phyloP scores from a whole-genome alignment of 768 basidiomycete genomes.

The Lyophyllum semitale region DNA sequence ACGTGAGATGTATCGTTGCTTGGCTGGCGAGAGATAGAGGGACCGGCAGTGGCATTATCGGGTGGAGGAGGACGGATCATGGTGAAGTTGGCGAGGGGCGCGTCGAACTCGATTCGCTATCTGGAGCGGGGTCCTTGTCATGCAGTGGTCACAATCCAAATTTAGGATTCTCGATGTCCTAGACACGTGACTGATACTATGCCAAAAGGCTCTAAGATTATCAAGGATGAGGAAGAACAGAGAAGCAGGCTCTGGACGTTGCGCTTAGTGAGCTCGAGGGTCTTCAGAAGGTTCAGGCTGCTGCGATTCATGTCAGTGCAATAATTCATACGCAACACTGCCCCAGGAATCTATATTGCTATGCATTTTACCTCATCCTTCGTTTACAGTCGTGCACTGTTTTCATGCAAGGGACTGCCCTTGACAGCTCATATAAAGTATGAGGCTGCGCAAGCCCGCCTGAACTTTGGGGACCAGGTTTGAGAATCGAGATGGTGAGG shows the following conservation, averaged over 20 bases:
- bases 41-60: background rate
- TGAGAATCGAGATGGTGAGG: slow-evolving; percentile 49
- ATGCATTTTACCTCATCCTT: background rate
- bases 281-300: slow-evolving; percentile 71
- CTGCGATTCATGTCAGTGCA: slow-evolving; percentile 54
- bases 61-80: slow-evolving; percentile 1
- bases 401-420: slow-evolving; percentile 57
- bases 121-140: slow-evolving; percentile 8
- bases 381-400: slow-evolving; percentile 53
- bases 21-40: background rate
- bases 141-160: too few species aligned
- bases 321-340: background rate
- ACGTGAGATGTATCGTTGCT: background rate
- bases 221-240: slow-evolving; percentile 67
- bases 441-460: slow-evolving; percentile 50
- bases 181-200: too few species aligned
- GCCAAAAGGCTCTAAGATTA: slow-evolving; percentile 70
- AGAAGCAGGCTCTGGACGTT: slow-evolving; percentile 60
- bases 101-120: slow-evolving; percentile 51
- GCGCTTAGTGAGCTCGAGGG: slow-evolving; percentile 67
- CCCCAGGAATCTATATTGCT: too few species aligned
- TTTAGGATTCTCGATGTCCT: too few species aligned
- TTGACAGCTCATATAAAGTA: slow-evolving; percentile 63
- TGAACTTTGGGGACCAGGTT: slow-evolving; percentile 48
- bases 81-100: slow-evolving; percentile 25